Base-by-base conservation (phyloP, 495 filamentous ascomycete genomes). In the Filosporella fistucella region DNA sequence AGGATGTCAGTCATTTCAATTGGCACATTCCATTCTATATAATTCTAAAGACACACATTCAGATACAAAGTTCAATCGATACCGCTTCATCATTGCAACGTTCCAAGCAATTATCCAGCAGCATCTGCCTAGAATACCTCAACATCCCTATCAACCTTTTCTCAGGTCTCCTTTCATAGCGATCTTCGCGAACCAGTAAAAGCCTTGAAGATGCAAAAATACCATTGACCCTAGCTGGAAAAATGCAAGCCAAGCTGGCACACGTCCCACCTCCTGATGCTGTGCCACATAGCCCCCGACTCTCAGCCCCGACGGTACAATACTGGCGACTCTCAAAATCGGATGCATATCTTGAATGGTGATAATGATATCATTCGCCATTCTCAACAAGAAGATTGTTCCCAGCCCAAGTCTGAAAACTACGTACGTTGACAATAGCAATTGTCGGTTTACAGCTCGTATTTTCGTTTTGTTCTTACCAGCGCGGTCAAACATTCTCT, bases 151-250 rank as follows among this genome's bases (percentile, higher is more conserved):
- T n/a, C n/a, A n/a, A n/a, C 12, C 18, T 35, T 30, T n/a, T 12
- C 36, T 40, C 36, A 45, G 23, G 32, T 45, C 42, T 9, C 28
- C 42, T 30, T 45, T 45, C 17, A 23, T 12, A 20, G 35, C 9
- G 12, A 45, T 45, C 17, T 45, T 45, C 17, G 13, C 14, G 23
- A 45, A 45, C 42, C 42, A 45, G 17, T 32, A 45, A 34, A 45
- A 45, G 12, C 42, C 42, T 14, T 45, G 42, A 28, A 22, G 13
- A 34, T 32, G 17, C 14, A 45, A 33, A 12, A 45, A 32, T 9
- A 34, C 17, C 16, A 45, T 13, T 11, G 42, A 45, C 1, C 26
- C 29, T 4, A 45, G 17, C 28, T 45, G 28, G 17, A 34, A 33
- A 1, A 34, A 3, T 12, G 26, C 26, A 2, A 45, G 16, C 3